These are phyloP conservation scores for Elsinoe necatrix DNA, from an alignment of 2,329 filamentous ascomycete species.

Conservation along the genomic window DNA sequence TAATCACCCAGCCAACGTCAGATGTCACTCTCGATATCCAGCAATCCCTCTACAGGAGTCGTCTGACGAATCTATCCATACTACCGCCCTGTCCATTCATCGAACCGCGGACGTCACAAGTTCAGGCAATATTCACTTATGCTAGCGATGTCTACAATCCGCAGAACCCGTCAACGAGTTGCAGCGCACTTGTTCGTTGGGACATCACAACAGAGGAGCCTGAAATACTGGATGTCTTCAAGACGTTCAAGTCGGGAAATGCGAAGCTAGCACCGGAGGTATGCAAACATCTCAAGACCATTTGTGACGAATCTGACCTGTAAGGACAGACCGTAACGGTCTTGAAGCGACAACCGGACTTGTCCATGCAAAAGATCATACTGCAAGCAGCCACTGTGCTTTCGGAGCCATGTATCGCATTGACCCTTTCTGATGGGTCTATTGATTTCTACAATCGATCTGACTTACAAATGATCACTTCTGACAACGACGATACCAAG, in stretches of 20 bases:
- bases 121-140: constrained; percentile 65
- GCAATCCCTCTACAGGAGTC: constrained; percentile 5
- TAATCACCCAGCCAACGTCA: constrained; percentile 23
- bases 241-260: constrained; percentile 24
- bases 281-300: constrained; percentile 17
- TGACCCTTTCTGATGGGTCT: constrained; percentile 71
- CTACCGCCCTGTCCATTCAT: neutral
- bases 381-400: constrained; percentile 60
- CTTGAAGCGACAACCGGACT: constrained; percentile 59
- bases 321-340: constrained; percentile 28
- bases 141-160: constrained; percentile 41
- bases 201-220: constrained; percentile 51
- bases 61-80: constrained; percentile 1
- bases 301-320: neutral
- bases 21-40: neutral
- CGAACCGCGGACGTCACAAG: constrained; percentile 31
- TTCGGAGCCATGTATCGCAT: constrained; percentile 61
- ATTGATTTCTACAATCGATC: constrained; percentile 71
- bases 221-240: constrained; percentile 31
- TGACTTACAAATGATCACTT: constrained; percentile 57
- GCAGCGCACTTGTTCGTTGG: constrained; percentile 77
- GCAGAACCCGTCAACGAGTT: constrained; percentile 28
- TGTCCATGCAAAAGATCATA: constrained; percentile 61
- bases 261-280: constrained; percentile 19
- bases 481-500: constrained; percentile 54